Percentiles rank a stretch among this genome's conserved stretches.
Conservation (phyloP, 2,329 filamentous ascomycete genomes). For the Cladophialophora chaetospira region DNA sequence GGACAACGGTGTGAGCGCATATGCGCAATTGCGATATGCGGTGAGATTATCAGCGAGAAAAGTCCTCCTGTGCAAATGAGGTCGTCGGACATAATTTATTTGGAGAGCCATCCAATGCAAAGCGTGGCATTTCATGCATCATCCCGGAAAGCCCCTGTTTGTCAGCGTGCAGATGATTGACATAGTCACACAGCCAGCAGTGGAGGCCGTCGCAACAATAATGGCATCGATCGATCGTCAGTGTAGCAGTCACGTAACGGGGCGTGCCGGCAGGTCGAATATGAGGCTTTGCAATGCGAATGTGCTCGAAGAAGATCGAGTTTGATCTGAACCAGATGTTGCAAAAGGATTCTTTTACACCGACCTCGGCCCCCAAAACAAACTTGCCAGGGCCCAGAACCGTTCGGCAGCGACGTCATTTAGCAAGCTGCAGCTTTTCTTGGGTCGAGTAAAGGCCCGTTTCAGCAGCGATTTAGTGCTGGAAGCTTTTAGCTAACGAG, state of each 20-base stretch:
- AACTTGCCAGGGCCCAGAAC: slow-evolving; percentile 13
- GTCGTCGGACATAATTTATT: slow-evolving; percentile 12
- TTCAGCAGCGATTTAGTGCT: slow-evolving; percentile 2
- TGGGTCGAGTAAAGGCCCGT: neutral
- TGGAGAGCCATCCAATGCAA: slow-evolving; percentile 2
- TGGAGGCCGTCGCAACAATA: neutral
- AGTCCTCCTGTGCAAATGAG: slow-evolving; percentile 1
- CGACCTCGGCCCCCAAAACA: slow-evolving; percentile 1
- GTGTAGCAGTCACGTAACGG: no score
- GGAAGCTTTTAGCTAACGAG: slow-evolving; percentile 11
- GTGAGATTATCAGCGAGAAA: slow-evolving; percentile 11
- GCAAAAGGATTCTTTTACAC: neutral
- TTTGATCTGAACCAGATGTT: no score
- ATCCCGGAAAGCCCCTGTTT: slow-evolving; percentile 14
- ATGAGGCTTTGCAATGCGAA: no score
- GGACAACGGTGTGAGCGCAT: neutral
- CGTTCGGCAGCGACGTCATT: slow-evolving; percentile 9
- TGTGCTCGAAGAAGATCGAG: no score
- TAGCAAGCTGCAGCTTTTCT: slow-evolving; percentile 8
- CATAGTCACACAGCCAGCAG: slow-evolving; percentile 13
- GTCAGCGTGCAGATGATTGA: slow-evolving; percentile 15
- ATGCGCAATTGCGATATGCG: neutral
- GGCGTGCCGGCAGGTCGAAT: neutral
- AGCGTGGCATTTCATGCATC: slow-evolving; percentile 15
- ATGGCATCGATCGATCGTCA: no score